Evolutionary conservation across 352 stramenopile genomes (phyloP).

Genomic region (Blastocystis sp.): DNA sequence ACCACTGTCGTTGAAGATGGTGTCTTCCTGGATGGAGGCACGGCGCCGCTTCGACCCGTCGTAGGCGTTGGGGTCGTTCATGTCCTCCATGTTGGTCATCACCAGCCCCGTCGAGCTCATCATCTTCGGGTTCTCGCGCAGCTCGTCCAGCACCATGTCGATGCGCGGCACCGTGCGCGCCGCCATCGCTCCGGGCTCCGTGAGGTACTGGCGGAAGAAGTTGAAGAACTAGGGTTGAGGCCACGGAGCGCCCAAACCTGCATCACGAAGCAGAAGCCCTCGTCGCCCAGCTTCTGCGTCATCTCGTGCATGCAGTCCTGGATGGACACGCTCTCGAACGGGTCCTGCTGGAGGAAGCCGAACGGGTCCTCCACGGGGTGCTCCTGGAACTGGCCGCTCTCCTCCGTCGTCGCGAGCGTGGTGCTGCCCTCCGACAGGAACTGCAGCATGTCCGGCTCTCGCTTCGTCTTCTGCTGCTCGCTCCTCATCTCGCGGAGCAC

Average conservation of each 20-base stretch:
- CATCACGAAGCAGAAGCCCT: slow-evolving; percentile 60
- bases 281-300: slow-evolving; percentile 40
- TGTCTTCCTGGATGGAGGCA: slow-evolving; percentile 46
- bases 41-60: slow-evolving; percentile 16
- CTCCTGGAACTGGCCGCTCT: background rate
- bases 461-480: background rate
- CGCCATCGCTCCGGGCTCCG: slow-evolving; percentile 8
- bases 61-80: background rate
- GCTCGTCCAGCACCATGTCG: slow-evolving; percentile 33
- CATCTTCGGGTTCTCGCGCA: slow-evolving; percentile 9
- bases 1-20: slow-evolving; percentile 12
- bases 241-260: background rate
- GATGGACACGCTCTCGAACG: background rate
- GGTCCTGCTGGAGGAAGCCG: slow-evolving; percentile 25
- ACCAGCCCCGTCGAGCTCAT: background rate
- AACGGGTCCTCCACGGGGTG: background rate
- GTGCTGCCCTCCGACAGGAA: background rate
- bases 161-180: slow-evolving; percentile 8
- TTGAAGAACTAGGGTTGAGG: slow-evolving; percentile 55
- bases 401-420: background rate
- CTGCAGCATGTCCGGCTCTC: background rate
- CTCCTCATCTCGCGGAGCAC: slow-evolving; percentile 26
- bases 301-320: slow-evolving; percentile 35
- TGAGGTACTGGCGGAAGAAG: slow-evolving; percentile 57
- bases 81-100: background rate